phyloP scores from a whole-genome alignment of 2,329 filamentous ascomycete genomes.

The Aschersonia sp. region DNA sequence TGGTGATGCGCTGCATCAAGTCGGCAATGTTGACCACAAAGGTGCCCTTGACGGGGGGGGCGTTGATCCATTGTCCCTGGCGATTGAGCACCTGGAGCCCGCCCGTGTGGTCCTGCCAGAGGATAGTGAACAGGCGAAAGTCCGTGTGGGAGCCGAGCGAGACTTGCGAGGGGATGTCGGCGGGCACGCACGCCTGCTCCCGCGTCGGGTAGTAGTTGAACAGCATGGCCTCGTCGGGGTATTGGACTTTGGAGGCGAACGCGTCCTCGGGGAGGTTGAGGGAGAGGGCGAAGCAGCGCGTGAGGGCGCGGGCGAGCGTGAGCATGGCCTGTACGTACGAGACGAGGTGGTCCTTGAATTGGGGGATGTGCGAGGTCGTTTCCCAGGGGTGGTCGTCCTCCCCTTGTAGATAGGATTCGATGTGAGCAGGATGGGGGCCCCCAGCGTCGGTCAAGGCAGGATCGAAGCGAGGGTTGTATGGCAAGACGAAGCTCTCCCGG shows the following conservation, averaged over 20 bases:
- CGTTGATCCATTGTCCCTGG: constrained; percentile 24
- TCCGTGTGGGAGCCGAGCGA: constrained; percentile 37
- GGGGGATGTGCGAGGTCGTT: constrained; percentile 24
- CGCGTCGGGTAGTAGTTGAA: constrained; percentile 23
- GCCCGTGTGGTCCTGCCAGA: constrained; percentile 26
- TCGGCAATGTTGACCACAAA: constrained; percentile 37
- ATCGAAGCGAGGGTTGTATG: constrained; percentile 38
- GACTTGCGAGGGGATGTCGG: constrained; percentile 8
- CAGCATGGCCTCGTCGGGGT: constrained; percentile 29
- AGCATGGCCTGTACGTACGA: constrained; percentile 33
- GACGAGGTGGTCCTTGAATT: constrained; percentile 30
- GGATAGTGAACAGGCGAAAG: constrained; percentile 34
- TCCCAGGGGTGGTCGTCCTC: constrained; percentile 31
- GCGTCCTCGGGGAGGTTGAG: constrained; percentile 36
- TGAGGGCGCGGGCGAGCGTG: constrained; percentile 32
- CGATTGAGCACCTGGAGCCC: constrained; percentile 28
- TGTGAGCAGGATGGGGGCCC: constrained; percentile 26
- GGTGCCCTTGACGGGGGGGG: constrained; percentile 21
- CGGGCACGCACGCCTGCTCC: constrained; percentile 5
- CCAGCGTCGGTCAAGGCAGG: constrained; percentile 15
- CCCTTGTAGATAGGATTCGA: constrained; percentile 19
- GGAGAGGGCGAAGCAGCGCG: constrained; percentile 37
- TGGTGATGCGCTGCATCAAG: constrained; percentile 34
- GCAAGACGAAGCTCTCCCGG: constrained; percentile 35
- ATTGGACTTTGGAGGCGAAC: constrained; percentile 37